phyloP scores from a whole-genome alignment of 306 rosid genomes.

The Canavalia ensiformis region DNA sequence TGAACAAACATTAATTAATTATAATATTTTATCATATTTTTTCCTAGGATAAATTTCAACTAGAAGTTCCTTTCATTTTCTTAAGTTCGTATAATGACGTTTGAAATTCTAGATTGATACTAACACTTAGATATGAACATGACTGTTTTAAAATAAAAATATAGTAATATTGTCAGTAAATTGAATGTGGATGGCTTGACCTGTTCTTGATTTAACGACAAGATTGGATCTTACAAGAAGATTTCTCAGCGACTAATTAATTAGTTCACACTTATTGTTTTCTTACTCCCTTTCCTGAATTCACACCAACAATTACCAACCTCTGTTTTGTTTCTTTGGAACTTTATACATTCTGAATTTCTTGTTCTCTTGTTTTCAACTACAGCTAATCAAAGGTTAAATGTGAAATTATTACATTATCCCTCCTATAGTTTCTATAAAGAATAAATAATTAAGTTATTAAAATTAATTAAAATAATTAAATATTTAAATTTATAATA shows the following conservation, averaged over 20 bases:
- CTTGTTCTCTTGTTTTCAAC: not conserved
- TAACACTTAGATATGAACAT: not conserved
- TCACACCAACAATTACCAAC: slow-evolving; percentile 38
- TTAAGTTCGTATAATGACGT: slow-evolving; percentile 10
- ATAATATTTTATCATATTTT: not conserved
- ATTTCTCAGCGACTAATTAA: not conserved
- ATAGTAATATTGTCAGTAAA: not conserved
- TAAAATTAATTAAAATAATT: too few species aligned
- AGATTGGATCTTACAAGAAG: not conserved
- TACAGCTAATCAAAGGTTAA: not conserved
- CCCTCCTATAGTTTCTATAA: too few species aligned
- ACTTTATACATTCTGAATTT: not conserved
- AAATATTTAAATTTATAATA: too few species aligned
- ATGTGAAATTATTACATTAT: not conserved
- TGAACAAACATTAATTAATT: not conserved
- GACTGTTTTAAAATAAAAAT: not conserved
- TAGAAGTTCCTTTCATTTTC: slow-evolving; percentile 33
- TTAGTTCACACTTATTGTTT: slow-evolving; percentile 35
- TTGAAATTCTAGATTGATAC: not conserved
- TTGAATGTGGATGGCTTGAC: slow-evolving; percentile 25
- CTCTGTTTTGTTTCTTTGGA: slow-evolving; percentile 33
- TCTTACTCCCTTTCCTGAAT: not conserved
- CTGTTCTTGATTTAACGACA: not conserved
- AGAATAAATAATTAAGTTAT: too few species aligned
- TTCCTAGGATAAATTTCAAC: not conserved